A percentile compares a stretch with the other conserved stretches of the same genome.
phyloP scores from a whole-genome alignment of 192 early-diverging fungal genomes.

The Diversispora eburnea region DNA sequence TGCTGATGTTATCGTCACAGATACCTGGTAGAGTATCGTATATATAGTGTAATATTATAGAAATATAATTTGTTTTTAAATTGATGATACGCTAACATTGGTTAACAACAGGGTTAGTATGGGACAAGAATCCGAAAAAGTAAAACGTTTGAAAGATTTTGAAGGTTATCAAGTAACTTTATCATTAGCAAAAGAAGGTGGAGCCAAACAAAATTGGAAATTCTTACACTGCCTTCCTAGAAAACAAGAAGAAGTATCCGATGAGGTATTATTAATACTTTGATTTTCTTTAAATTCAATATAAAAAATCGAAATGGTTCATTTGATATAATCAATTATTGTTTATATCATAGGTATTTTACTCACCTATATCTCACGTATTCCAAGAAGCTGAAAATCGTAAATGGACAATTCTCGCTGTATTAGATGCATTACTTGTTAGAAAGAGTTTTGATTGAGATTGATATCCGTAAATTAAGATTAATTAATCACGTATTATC shows the following conservation, averaged over 20 bases:
- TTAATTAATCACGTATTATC: too few relatives aligned
- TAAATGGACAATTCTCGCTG: constrained; percentile 96
- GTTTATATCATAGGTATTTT: constrained; percentile 59
- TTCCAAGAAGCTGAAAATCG: constrained; percentile 98
- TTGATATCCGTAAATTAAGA: neutral
- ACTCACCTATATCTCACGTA: constrained; percentile 84
- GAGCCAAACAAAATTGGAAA: constrained; percentile 84
- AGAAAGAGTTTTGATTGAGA: constrained; percentile 44
- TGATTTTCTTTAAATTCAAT: neutral
- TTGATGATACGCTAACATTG: neutral
- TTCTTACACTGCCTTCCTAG: constrained; percentile 99
- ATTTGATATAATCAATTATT: neutral
- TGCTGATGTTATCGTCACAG: constrained; percentile 91
- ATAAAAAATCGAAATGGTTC: neutral
- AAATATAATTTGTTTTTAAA: neutral
- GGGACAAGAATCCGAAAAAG: constrained; percentile 95
- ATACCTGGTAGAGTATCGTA: constrained; percentile 77
- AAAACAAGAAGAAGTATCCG: constrained; percentile 95
- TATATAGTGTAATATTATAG: neutral
- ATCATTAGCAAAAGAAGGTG: constrained; percentile 72
- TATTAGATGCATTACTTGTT: constrained; percentile 65
- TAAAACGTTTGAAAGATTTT: constrained; percentile 75
- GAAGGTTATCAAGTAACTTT: constrained; percentile 85
- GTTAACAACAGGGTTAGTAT: constrained; percentile 70
- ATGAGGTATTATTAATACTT: constrained; percentile 56